Conservation (phyloP, 140 eudicot genomes). For the Ambrosia hybrid region DNA sequence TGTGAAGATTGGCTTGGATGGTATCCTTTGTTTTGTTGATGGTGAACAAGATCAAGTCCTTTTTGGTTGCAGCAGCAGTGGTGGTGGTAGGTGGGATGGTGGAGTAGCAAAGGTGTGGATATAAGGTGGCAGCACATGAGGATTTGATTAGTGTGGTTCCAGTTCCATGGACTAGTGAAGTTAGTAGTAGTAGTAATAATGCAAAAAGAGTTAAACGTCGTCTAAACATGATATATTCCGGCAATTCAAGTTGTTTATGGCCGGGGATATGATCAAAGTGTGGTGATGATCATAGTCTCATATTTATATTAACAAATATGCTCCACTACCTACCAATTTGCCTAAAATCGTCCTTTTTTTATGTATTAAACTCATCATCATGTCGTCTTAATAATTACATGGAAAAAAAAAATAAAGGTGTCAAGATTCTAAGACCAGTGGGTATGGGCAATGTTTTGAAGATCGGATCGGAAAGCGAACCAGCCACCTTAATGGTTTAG, state of each 20-base stretch:
- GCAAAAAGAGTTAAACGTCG: background rate
- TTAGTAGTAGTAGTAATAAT: background rate
- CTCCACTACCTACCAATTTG: no score
- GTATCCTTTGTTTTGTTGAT: constrained; percentile 1
- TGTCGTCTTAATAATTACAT: background rate
- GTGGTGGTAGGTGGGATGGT: background rate
- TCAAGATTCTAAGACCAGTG: background rate
- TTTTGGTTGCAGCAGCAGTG: background rate
- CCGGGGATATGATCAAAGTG: background rate
- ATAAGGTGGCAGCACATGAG: constrained; percentile 3
- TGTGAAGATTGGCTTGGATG: constrained; percentile 1
- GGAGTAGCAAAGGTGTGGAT: constrained; percentile 1
- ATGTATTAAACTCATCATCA: background rate
- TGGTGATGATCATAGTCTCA: background rate
- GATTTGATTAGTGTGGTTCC: constrained; percentile 10
- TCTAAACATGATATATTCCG: background rate
- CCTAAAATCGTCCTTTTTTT: no score
- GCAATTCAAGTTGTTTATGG: background rate
- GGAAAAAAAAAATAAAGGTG: no score
- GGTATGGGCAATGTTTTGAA: background rate
- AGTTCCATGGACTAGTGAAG: background rate
- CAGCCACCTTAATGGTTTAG: no score
- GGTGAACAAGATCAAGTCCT: background rate
- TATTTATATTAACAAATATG: background rate
- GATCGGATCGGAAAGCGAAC: no score